A percentile compares a stretch with the other conserved stretches of the same genome.
phyloP scores from a whole-genome alignment of 306 rosid genomes.

The Vicia faba region DNA sequence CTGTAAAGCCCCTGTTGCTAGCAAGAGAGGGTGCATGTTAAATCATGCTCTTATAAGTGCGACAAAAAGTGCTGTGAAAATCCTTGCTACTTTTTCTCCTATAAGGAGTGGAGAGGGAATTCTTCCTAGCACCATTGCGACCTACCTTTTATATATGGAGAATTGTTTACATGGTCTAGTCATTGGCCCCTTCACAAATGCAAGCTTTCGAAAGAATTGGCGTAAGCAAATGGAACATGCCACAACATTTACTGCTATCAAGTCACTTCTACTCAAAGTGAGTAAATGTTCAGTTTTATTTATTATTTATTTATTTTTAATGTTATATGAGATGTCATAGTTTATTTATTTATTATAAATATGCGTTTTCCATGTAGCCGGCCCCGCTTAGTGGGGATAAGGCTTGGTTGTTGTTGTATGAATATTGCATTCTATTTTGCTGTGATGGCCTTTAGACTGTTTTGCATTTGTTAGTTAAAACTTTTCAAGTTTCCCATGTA shows the following conservation, averaged over 20 bases:
- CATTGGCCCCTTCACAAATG: conserved; percentile 74
- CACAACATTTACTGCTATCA: conserved; percentile 56
- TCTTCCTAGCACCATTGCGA: conserved; percentile 69
- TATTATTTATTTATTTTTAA: conserved; percentile 7
- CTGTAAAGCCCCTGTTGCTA: conserved; percentile 71
- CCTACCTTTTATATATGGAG: conserved; percentile 78
- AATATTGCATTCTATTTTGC: not conserved
- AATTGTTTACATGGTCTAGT: conserved; percentile 74
- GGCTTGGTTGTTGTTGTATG: too few species aligned
- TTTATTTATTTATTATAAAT: not conserved
- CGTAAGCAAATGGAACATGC: conserved; percentile 69
- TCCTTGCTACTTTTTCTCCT: conserved; percentile 63
- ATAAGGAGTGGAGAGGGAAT: conserved; percentile 76
- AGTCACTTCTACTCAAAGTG: conserved; percentile 74
- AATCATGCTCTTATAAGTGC: conserved; percentile 88
- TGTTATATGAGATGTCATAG: conserved; percentile 12
- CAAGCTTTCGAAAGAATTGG: conserved; percentile 70
- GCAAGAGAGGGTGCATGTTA: conserved; percentile 98
- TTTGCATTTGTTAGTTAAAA: conserved; percentile 25
- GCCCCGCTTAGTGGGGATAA: too few species aligned
- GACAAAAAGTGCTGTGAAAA: conserved; percentile 81
- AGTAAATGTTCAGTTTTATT: conserved; percentile 39
- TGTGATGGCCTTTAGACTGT: conserved; percentile 24
- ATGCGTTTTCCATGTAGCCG: too few species aligned
- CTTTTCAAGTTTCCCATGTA: conserved; percentile 14